Evolutionary conservation across 129 eudicot species (phyloP).

Genomic region (Dittrichia graveolens): DNA sequence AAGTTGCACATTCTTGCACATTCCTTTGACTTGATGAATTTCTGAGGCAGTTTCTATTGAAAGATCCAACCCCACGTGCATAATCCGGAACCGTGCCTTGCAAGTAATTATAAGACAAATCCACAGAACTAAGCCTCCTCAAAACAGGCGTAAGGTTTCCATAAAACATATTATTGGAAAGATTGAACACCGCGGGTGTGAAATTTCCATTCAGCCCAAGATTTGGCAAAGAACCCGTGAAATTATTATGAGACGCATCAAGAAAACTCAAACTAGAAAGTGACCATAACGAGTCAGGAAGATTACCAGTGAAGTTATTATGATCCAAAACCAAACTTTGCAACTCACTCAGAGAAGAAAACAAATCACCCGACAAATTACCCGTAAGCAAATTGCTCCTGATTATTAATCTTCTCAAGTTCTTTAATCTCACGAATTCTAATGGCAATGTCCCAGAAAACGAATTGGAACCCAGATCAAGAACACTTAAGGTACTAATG

Average conservation of each 20-base stretch:
- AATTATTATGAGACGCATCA: slow-evolving; percentile 72
- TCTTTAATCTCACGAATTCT: slow-evolving; percentile 54
- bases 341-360: slow-evolving; percentile 54
- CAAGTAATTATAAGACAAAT: slow-evolving; percentile 79
- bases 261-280: slow-evolving; percentile 58
- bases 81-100: slow-evolving; percentile 67
- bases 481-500: slow-evolving; percentile 59
- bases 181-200: slow-evolving; percentile 51
- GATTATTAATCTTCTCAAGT: slow-evolving; percentile 50
- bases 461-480: slow-evolving; percentile 72
- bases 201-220: slow-evolving; percentile 35
- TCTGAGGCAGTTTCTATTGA: slow-evolving; percentile 54
- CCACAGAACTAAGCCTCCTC: slow-evolving; percentile 54
- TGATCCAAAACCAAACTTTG: slow-evolving; percentile 48
- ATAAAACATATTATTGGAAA: slow-evolving; percentile 68
- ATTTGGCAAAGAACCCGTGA: slow-evolving; percentile 66
- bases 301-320: slow-evolving; percentile 51
- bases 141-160: slow-evolving; percentile 57
- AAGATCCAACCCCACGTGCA: slow-evolving; percentile 35
- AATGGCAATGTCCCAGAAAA: slow-evolving; percentile 52
- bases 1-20: slow-evolving; percentile 45
- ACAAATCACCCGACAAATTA: slow-evolving; percentile 50
- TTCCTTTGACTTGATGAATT: slow-evolving; percentile 47
- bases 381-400: slow-evolving; percentile 60
- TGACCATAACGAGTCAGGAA: slow-evolving; percentile 74